These are phyloP conservation scores for Rubia yunnanensis DNA, from an alignment of 257 asterid genomes.

Conservation along the genomic window DNA sequence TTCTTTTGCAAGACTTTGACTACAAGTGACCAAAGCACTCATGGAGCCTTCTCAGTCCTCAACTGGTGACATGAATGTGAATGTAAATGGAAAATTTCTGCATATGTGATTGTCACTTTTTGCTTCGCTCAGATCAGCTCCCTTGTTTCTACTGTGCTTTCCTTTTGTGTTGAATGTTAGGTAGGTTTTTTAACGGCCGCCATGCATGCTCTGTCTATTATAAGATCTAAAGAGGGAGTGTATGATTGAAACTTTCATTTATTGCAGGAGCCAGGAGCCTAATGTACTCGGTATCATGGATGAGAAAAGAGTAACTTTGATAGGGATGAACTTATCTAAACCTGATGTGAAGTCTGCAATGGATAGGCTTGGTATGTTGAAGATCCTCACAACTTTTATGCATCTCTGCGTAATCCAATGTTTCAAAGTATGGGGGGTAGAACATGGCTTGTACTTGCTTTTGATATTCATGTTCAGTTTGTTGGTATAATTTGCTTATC, in stretches of 20 bases:
- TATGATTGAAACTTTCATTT: conserved; percentile 11
- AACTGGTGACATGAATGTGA: too few relatives aligned
- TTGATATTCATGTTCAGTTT: too few relatives aligned
- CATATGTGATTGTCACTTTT: not conserved
- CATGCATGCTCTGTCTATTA: not conserved
- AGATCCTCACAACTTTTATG: conserved; percentile 3
- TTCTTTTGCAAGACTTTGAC: too few relatives aligned
- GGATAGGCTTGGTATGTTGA: conserved; percentile 71
- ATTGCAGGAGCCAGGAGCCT: conserved; percentile 74
- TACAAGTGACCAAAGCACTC: too few relatives aligned
- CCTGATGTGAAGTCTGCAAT: conserved; percentile 70
- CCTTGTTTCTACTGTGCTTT: too few relatives aligned
- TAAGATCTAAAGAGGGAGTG: not conserved
- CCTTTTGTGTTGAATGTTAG: not conserved
- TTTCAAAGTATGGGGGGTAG: too few relatives aligned
- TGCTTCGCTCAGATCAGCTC: not conserved
- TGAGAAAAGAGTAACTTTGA: conserved; percentile 46
- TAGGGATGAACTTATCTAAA: conserved; percentile 73
- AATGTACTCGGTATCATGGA: conserved; percentile 26
- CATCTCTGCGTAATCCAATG: too few relatives aligned
- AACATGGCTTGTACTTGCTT: too few relatives aligned
- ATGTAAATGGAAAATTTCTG: too few relatives aligned
- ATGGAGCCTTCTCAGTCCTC: too few relatives aligned
- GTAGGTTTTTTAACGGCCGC: not conserved
- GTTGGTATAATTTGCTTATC: too few relatives aligned